Base-by-base conservation (phyloP, 441 rosid genomes). In the Populus hybrid region DNA sequence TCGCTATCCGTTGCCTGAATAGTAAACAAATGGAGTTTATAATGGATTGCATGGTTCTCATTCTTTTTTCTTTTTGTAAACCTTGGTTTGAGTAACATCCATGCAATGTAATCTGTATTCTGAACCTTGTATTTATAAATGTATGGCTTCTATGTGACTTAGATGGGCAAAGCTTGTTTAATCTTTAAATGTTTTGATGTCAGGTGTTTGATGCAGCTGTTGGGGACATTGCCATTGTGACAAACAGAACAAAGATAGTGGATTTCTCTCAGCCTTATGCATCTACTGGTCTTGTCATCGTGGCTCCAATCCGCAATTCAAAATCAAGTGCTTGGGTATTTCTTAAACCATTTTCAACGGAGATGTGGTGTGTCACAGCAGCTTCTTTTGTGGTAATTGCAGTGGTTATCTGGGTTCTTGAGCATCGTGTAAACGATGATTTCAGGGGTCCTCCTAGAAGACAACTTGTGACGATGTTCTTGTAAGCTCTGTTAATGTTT, bases 251-350 rank as follows among this genome's bases (percentile, higher is more conserved):
- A 16, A 88, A 69, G 77, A 69, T 78, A 23, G 99, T 86, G 67
- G 99, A 95, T 84, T 93, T 95, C 79, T 88, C 94, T 81, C 99
- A 93, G 90, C 98, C 98, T 24, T 95, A 87, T 76, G 81, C 85
- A 68, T 78, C 95, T 38, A 85, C 92, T 6, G 99, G 99, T 79
- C 96, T 95, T 28, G 99, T 93, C 77, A 87, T 93, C 23, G 89
- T 95, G 80, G 94, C 93, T 87, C 92, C 91, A 1, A 57, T 86
- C 69, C 73, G 71, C 11, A 80, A 83, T 42, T 65, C 83, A 63
- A 90, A 84, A 67, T 80, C 83, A 18, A 82, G 81, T 83, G 86
- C 92, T 67, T 93, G 95, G 94, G 94, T 90, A 30, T 93, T 93
- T 80, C 86, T 93, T 66, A 82, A 88, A 76, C 97, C 98, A 40